phyloP scores from a whole-genome alignment of 2,329 filamentous ascomycete genomes.

The Arachnomyces sp. region DNA sequence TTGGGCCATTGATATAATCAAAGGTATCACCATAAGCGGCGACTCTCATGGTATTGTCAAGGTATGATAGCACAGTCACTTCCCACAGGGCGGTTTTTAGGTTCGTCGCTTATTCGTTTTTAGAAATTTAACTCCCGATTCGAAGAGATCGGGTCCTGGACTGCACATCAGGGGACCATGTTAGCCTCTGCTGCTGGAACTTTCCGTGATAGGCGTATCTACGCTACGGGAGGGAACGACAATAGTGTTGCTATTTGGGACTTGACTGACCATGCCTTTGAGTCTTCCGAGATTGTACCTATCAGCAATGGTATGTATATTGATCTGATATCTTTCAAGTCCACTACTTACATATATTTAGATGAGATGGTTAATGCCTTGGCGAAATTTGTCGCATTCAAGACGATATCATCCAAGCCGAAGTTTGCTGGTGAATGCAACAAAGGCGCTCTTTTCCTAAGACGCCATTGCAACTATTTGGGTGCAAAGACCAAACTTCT shows the following conservation, averaged over 20 bases:
- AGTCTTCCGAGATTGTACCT: constrained; percentile 38
- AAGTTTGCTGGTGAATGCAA: constrained; percentile 89
- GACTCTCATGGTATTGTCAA: constrained; percentile 83
- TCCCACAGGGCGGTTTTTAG: not conserved
- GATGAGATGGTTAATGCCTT: constrained; percentile 62
- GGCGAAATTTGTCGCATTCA: constrained; percentile 81
- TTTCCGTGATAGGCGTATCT: constrained; percentile 67
- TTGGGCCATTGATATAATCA: constrained; percentile 77
- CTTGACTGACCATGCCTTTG: constrained; percentile 50
- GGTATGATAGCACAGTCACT: constrained; percentile 44
- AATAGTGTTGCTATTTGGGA: constrained; percentile 85
- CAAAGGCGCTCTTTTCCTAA: constrained; percentile 82
- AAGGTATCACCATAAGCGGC: constrained; percentile 77
- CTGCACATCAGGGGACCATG: constrained; percentile 79
- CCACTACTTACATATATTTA: constrained; percentile 20
- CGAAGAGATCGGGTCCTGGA: constrained; percentile 68
- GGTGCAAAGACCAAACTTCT: constrained; percentile 86
- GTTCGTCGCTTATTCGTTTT: constrained; percentile 9
- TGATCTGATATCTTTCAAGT: not conserved
- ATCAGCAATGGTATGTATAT: constrained; percentile 48
- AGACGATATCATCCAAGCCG: constrained; percentile 79
- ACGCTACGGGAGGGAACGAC: constrained; percentile 91
- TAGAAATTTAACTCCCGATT: constrained; percentile 75
- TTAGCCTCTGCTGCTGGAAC: constrained; percentile 72
- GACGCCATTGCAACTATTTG: constrained; percentile 82